Evolutionary conservation across 2,329 filamentous ascomycete genomes (phyloP).

Genomic region (Colletotrichum cereale): DNA sequence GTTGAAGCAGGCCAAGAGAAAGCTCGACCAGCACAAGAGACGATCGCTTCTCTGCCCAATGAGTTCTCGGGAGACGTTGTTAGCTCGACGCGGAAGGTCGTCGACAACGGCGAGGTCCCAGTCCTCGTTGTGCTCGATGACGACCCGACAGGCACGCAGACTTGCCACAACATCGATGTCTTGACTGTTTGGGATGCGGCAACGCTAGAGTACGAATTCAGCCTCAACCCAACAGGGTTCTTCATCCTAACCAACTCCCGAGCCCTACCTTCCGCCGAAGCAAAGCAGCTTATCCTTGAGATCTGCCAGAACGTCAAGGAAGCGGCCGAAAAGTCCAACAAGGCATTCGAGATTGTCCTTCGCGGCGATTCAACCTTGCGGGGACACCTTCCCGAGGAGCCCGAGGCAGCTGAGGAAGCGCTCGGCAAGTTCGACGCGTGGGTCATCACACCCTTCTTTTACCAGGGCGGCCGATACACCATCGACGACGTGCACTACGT

Average conservation of each 20-base stretch:
- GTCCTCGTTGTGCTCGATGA: constrained; percentile 61
- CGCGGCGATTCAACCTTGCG: constrained; percentile 69
- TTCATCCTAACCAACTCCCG: constrained; percentile 73
- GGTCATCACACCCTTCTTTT: constrained; percentile 70
- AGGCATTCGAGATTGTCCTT: constrained; percentile 66
- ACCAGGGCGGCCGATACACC: constrained; percentile 69
- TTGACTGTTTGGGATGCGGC: constrained; percentile 65
- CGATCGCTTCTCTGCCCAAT: constrained; percentile 43
- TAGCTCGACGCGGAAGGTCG: constrained; percentile 39
- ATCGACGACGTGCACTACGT: constrained; percentile 71
- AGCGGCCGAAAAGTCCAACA: constrained; percentile 55
- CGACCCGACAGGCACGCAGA: constrained; percentile 72
- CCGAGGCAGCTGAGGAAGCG: constrained; percentile 63
- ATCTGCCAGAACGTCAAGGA: constrained; percentile 63
- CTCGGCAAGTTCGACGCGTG: constrained; percentile 64
- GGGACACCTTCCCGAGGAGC: constrained; percentile 68
- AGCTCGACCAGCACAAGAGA: constrained; percentile 42
- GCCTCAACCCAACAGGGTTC: constrained; percentile 58
- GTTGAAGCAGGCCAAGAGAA: constrained; percentile 8
- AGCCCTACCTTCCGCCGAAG: constrained; percentile 63
- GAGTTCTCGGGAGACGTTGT: constrained; percentile 44
- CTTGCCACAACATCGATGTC: constrained; percentile 69
- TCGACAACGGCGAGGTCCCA: constrained; percentile 42
- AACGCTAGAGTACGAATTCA: constrained; percentile 37
- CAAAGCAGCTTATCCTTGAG: constrained; percentile 59